Evolutionary conservation across 2,329 filamentous ascomycete genomes (phyloP).

Genomic region (Xylaria sp.): DNA sequence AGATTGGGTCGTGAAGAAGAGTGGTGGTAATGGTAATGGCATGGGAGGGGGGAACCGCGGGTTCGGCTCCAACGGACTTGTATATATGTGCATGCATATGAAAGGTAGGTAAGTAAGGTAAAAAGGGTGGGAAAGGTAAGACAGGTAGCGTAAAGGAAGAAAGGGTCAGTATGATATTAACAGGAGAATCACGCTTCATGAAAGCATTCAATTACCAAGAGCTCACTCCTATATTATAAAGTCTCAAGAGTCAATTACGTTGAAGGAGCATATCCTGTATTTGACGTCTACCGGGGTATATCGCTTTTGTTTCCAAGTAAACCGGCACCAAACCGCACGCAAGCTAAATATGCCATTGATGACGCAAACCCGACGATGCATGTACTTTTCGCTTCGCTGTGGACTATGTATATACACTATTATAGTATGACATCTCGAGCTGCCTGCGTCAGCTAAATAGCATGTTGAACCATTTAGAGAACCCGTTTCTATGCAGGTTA

Average conservation of each 20-base stretch:
- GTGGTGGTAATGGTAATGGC: too few species aligned
- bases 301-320: slow-evolving; percentile 15
- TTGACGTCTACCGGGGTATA: slow-evolving; percentile 10
- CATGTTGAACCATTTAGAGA: slow-evolving; percentile 44
- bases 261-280: slow-evolving; percentile 4
- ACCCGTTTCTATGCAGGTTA: slow-evolving; percentile 35
- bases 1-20: too few species aligned
- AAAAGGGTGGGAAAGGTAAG: too few species aligned
- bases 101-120: too few species aligned
- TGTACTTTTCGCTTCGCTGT: neutral
- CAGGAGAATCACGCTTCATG: neutral
- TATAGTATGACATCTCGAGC: neutral
- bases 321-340: neutral
- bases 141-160: too few species aligned
- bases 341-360: neutral
- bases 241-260: neutral
- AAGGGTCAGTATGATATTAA: too few species aligned
- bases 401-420: neutral
- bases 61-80: neutral
- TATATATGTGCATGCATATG: neutral
- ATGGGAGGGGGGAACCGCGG: neutral
- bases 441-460: slow-evolving; percentile 38
- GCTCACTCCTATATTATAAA: too few species aligned
- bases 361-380: neutral
- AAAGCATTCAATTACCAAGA: too few species aligned